phyloP scores from a whole-genome alignment of 2,329 filamentous ascomycete genomes.

The Ophiostoma ips region DNA sequence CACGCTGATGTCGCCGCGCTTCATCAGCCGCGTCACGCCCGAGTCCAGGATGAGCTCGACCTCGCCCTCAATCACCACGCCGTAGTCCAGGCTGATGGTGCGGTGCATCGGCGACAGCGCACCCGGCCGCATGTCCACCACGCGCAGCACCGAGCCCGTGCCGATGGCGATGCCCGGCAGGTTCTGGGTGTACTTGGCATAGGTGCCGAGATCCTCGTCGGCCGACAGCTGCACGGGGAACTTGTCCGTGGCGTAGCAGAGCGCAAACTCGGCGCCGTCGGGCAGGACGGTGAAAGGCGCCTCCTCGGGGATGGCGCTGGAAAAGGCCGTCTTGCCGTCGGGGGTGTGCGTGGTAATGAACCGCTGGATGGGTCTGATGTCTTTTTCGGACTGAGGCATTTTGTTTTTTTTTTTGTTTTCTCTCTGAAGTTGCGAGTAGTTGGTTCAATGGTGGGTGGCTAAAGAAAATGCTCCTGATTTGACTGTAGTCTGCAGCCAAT shows the following conservation, averaged over 20 bases:
- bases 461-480: too few relatives aligned
- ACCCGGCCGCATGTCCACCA: conserved; percentile 13
- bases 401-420: neutral
- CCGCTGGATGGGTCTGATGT: conserved; percentile 5
- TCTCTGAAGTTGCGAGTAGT: too few relatives aligned
- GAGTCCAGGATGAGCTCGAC: conserved; percentile 26
- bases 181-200: conserved; percentile 2
- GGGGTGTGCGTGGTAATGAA: conserved; percentile 14
- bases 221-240: conserved; percentile 8
- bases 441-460: too few relatives aligned
- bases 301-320: conserved; percentile 1
- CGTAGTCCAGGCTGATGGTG: conserved; percentile 17
- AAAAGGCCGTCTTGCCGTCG: conserved; percentile 10
- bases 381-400: neutral
- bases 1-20: conserved; percentile 31
- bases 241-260: conserved; percentile 8
- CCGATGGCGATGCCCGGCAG: conserved; percentile 10
- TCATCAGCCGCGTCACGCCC: conserved; percentile 25
- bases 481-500: too few relatives aligned
- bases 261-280: conserved; percentile 7
- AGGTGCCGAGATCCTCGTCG: conserved; percentile 9
- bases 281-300: conserved; percentile 7
- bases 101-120: conserved; percentile 12
- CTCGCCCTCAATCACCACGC: conserved; percentile 18
- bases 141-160: conserved; percentile 5